Evolutionary conservation across 1,139 yeast genomes (phyloP).

Genomic region (Torulaspora pretoriensis): DNA sequence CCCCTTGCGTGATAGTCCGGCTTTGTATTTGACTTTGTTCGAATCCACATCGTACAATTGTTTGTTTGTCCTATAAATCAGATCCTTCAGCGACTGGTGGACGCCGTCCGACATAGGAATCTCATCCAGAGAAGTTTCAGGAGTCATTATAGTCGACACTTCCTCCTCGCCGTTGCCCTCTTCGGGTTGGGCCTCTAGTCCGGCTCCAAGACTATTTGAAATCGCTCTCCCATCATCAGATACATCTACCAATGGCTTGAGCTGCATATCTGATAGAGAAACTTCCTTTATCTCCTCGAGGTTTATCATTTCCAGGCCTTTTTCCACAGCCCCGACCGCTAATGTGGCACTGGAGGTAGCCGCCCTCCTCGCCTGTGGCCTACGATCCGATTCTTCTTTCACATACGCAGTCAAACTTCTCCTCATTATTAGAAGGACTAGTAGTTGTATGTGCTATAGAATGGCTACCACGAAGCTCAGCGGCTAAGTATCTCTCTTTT

Average conservation of each 20-base stretch:
- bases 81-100: conserved; percentile 27
- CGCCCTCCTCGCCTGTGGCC: conserved; percentile 4
- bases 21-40: conserved; percentile 22
- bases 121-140: conserved; percentile 7
- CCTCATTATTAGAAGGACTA: conserved; percentile 1
- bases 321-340: conserved; percentile 4
- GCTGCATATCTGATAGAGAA: background rate
- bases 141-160: background rate
- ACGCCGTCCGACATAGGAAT: conserved; percentile 9
- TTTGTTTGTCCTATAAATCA: conserved; percentile 26
- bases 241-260: background rate
- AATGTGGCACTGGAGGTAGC: conserved; percentile 5
- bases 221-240: no score
- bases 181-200: no score
- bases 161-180: background rate
- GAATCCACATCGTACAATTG: conserved; percentile 27
- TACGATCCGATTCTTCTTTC: background rate
- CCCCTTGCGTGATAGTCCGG: conserved; percentile 25
- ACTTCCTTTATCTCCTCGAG: background rate
- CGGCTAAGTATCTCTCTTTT: background rate
- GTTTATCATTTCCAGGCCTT: background rate
- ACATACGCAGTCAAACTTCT: conserved; percentile 8
- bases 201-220: no score
- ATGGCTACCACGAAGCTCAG: background rate
- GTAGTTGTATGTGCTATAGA: background rate